Conservation (phyloP, 106 monocot genomes). For the Phalaenopsis aphrodite region DNA sequence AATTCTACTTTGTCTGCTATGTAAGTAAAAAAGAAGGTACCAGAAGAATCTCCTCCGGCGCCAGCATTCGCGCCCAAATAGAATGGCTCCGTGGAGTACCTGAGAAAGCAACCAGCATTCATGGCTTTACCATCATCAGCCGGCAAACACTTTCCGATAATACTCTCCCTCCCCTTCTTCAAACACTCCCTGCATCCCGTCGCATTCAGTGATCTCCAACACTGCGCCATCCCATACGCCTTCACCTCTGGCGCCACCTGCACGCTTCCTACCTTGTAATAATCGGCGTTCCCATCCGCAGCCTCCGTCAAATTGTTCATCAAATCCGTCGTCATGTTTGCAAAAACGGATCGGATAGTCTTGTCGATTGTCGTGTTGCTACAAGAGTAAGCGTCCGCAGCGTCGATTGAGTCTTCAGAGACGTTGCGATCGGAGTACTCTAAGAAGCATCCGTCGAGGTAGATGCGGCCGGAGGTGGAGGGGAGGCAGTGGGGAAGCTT, state of each 20-base stretch:
- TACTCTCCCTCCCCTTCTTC: slow-evolving; percentile 17
- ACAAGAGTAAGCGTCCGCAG: slow-evolving; percentile 14
- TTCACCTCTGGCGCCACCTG: slow-evolving; percentile 4
- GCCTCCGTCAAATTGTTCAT: slow-evolving; percentile 25
- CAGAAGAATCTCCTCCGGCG: slow-evolving; percentile 3
- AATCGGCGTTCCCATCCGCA: background rate
- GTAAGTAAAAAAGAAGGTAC: background rate
- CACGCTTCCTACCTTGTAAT: slow-evolving; percentile 25
- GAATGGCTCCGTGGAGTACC: slow-evolving; percentile 55
- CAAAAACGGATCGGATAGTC: background rate
- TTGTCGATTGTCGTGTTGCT: slow-evolving; percentile 6
- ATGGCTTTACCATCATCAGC: slow-evolving; percentile 42
- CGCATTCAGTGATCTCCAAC: slow-evolving; percentile 42
- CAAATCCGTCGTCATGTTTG: slow-evolving; percentile 11
- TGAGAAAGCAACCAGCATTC: slow-evolving; percentile 55
- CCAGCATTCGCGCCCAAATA: slow-evolving; percentile 12
- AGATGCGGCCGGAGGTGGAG: slow-evolving; percentile 16
- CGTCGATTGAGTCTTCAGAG: slow-evolving; percentile 17
- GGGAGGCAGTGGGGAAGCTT: slow-evolving; percentile 33
- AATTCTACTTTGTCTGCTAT: no score
- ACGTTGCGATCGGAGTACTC: slow-evolving; percentile 20
- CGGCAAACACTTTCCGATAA: slow-evolving; percentile 26
- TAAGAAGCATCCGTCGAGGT: slow-evolving; percentile 35
- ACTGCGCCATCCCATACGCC: slow-evolving; percentile 50
- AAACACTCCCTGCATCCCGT: slow-evolving; percentile 42